A percentile compares a stretch with the other conserved stretches of the same genome.
Evolutionary conservation across 1,284 basidiomycete genomes (phyloP).

Genomic region (Ceratobasidium sp.): DNA sequence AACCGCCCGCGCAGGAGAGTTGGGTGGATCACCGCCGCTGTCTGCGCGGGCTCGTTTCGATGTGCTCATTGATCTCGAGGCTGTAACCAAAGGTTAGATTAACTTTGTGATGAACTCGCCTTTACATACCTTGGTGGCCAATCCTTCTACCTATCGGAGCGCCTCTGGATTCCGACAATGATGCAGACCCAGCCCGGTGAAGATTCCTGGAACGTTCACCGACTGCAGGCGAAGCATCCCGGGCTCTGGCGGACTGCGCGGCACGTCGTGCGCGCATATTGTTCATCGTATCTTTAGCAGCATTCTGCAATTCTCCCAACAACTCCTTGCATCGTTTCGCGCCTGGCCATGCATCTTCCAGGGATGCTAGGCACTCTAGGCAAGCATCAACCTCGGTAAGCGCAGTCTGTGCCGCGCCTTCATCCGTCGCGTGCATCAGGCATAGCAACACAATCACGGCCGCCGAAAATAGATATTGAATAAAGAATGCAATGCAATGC

Average conservation of each 20-base stretch:
- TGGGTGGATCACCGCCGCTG: constrained; percentile 14
- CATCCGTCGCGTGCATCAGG: constrained; percentile 83
- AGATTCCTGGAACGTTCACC: constrained; percentile 9
- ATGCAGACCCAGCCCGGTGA: constrained; percentile 39
- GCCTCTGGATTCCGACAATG: constrained; percentile 25
- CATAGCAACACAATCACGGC: constrained; percentile 88
- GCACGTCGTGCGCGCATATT: constrained; percentile 27
- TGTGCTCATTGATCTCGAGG: constrained; percentile 32
- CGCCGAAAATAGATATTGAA: constrained; percentile 90
- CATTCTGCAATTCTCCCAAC: constrained; percentile 54
- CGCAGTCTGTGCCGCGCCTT: constrained; percentile 72
- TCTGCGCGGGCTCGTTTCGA: constrained; percentile 37
- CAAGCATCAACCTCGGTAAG: constrained; percentile 85
- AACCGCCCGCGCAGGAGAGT: constrained; percentile 1
- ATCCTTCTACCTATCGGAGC: constrained; percentile 1
- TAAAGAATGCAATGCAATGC: constrained; percentile 90
- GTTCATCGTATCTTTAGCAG: constrained; percentile 52
- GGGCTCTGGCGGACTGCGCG: neutral
- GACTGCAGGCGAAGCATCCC: constrained; percentile 29
- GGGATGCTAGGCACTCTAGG: constrained; percentile 74
- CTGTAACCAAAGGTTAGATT: constrained; percentile 7
- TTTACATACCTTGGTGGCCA: constrained; percentile 35
- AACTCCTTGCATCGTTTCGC: constrained; percentile 79
- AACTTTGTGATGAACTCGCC: neutral
- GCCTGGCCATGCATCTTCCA: constrained; percentile 90